Percentiles rank a stretch among this genome's conserved stretches.
Evolutionary conservation across 768 basidiomycete species (phyloP).

Genomic region (Tulasnella calospora): DNA sequence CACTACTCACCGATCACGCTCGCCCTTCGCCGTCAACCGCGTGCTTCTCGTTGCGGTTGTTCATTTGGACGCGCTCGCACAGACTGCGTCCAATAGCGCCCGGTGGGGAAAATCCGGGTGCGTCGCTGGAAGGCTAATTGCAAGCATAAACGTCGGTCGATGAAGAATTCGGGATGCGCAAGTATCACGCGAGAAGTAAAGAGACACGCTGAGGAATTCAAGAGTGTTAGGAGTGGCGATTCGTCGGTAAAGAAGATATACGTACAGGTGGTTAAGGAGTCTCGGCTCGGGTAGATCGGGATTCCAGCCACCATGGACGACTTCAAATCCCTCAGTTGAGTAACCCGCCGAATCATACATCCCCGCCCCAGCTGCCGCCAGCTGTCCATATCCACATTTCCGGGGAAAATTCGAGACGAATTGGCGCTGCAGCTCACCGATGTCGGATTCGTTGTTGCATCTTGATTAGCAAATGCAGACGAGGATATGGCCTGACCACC

Average conservation of each 20-base stretch:
- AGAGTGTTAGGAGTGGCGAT: background rate
- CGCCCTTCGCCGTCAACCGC: conserved; percentile 14
- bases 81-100: conserved; percentile 83
- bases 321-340: conserved; percentile 36
- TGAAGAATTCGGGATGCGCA: conserved; percentile 82
- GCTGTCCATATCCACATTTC: conserved; percentile 22
- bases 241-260: conserved; percentile 15
- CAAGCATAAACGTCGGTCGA: conserved; percentile 69
- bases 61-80: conserved; percentile 33
- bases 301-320: conserved; percentile 78
- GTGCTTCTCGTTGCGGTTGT: conserved; percentile 4
- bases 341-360: background rate
- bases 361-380: background rate
- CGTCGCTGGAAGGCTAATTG: conserved; percentile 72
- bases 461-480: too few species aligned
- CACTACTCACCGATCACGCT: conserved; percentile 31
- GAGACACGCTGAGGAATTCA: conserved; percentile 57
- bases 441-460: too few species aligned
- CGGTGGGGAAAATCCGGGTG: conserved; percentile 84
- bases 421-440: too few species aligned
- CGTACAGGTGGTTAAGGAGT: conserved; percentile 70
- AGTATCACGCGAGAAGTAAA: conserved; percentile 85
- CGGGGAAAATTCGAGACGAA: conserved; percentile 9
- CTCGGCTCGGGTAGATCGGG: conserved; percentile 74
- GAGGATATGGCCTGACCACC: too few species aligned